Evolutionary conservation across 768 basidiomycete species (phyloP).

Genomic region (Pleurotus sapidus): DNA sequence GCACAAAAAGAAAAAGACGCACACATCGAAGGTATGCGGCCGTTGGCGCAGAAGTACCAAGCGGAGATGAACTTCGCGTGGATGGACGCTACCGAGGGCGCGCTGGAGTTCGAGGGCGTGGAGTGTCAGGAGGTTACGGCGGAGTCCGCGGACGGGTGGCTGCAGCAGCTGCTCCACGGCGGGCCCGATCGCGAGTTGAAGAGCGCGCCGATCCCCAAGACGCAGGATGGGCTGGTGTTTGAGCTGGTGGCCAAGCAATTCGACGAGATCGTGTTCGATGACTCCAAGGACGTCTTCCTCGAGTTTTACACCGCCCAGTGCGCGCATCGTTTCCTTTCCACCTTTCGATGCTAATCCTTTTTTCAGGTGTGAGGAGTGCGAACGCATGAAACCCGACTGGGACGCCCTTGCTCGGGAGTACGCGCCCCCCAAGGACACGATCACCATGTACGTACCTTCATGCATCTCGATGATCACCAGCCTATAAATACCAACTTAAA

Average conservation of each 20-base stretch:
- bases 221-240: constrained; percentile 80
- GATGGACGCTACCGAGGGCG: constrained; percentile 84
- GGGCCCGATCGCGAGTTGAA: constrained; percentile 82
- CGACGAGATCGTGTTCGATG: constrained; percentile 81
- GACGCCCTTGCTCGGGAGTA: constrained; percentile 87
- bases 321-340: too few species aligned
- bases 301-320: constrained; percentile 98
- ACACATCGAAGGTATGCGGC: constrained; percentile 63
- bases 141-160: constrained; percentile 53
- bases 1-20: constrained; percentile 50
- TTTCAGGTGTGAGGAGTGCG: constrained; percentile 90
- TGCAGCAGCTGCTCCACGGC: constrained; percentile 66
- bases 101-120: constrained; percentile 79
- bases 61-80: constrained; percentile 94
- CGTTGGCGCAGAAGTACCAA: constrained; percentile 79
- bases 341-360: background rate
- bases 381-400: constrained; percentile 94
- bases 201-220: constrained; percentile 81
- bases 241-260: constrained; percentile 87
- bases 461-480: too few species aligned
- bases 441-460: constrained; percentile 72
- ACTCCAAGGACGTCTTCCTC: constrained; percentile 90
- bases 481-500: background rate
- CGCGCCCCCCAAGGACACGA: constrained; percentile 64
- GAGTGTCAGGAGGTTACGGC: constrained; percentile 69